These are phyloP conservation scores for Clarireedia hainanense DNA, from an alignment of 2,329 filamentous ascomycete species.

Conservation along the genomic window DNA sequence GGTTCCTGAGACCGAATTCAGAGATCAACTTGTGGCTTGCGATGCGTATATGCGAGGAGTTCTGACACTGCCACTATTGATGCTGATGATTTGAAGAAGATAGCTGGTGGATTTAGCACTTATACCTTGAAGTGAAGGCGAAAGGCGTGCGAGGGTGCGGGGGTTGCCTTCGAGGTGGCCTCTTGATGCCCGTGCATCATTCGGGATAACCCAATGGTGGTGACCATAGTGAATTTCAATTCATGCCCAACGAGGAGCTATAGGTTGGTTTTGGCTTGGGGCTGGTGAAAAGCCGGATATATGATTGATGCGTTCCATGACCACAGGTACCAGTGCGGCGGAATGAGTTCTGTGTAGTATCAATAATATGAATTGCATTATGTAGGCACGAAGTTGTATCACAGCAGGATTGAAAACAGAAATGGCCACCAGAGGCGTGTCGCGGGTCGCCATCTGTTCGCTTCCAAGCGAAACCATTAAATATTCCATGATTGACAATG, in stretches of 20 bases:
- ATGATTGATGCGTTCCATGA: too few relatives aligned
- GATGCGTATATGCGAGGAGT: background rate
- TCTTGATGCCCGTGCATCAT: background rate
- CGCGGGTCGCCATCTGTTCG: too few relatives aligned
- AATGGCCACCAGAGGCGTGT: too few relatives aligned
- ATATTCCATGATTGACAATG: too few relatives aligned
- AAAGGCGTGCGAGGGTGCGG: background rate
- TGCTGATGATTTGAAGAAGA: background rate
- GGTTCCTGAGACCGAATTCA: background rate
- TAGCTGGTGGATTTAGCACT: background rate
- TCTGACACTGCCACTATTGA: background rate
- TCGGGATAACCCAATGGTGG: background rate
- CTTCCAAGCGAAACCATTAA: too few relatives aligned
- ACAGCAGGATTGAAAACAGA: too few relatives aligned
- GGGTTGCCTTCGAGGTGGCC: background rate
- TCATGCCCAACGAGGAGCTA: background rate
- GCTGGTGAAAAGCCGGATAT: background rate
- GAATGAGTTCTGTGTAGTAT: too few relatives aligned
- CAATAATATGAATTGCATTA: too few relatives aligned
- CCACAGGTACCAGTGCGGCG: too few relatives aligned
- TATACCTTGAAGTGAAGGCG: background rate
- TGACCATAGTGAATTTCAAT: background rate
- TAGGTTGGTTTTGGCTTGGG: background rate
- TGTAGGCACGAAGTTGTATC: too few relatives aligned
- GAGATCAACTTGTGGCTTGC: background rate